Evolutionary conservation across 805 yeast genomes (phyloP).

Genomic region (Yarrowia sp.): DNA sequence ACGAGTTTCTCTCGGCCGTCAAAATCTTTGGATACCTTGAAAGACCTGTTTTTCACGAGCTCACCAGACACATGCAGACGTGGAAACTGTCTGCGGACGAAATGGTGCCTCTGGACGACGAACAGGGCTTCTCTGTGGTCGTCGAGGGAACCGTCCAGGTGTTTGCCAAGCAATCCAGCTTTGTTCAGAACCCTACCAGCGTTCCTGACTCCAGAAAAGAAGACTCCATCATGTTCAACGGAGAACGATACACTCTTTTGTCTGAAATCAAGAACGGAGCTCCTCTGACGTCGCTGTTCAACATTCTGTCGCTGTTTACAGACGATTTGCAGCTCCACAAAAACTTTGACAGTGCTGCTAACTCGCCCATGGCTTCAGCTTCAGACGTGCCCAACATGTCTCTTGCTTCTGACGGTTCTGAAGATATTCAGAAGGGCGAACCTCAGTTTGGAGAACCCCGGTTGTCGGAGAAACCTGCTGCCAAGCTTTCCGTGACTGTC

Average conservation of each 20-base stretch:
- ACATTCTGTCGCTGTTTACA: slow-evolving; percentile 73
- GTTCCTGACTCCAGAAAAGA: slow-evolving; percentile 31
- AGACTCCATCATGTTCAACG: slow-evolving; percentile 39
- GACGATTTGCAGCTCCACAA: slow-evolving; percentile 39
- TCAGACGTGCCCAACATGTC: slow-evolving; percentile 14
- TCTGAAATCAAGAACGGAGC: slow-evolving; percentile 81
- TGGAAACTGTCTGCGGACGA: slow-evolving; percentile 77
- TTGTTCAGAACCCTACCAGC: neutral
- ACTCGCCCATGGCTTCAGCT: neutral
- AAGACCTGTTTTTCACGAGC: slow-evolving; percentile 83
- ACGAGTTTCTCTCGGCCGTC: slow-evolving; percentile 85
- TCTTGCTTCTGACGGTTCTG: slow-evolving; percentile 2
- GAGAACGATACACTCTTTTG: slow-evolving; percentile 64
- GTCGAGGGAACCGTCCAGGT: slow-evolving; percentile 89
- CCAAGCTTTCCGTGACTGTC: slow-evolving; percentile 52
- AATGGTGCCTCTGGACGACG: slow-evolving; percentile 64
- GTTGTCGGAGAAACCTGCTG: neutral
- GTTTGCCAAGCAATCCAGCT: slow-evolving; percentile 46
- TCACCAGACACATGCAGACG: slow-evolving; percentile 88
- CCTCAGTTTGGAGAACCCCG: slow-evolving; percentile 14
- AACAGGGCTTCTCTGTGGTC: slow-evolving; percentile 83
- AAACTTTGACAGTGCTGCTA: slow-evolving; percentile 23
- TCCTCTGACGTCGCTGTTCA: slow-evolving; percentile 78
- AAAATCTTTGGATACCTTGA: slow-evolving; percentile 93
- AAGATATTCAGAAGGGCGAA: neutral